These are phyloP conservation scores for Crucibulum laeve DNA, from an alignment of 768 basidiomycete genomes.

Conservation along the genomic window DNA sequence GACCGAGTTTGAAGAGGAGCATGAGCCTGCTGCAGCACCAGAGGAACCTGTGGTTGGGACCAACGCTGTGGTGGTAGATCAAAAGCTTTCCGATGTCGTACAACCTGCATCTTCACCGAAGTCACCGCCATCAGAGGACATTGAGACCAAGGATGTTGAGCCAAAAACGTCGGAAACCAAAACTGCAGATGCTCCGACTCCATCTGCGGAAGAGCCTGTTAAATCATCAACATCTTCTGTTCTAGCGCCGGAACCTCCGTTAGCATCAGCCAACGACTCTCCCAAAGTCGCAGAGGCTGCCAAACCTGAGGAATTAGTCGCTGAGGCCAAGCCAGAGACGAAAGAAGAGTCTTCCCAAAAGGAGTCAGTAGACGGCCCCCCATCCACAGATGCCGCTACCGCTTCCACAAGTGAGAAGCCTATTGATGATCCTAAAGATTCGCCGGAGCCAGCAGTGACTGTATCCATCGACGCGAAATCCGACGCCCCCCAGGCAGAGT, in stretches of 20 bases:
- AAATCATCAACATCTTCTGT: too few relatives aligned
- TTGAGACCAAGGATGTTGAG: background rate
- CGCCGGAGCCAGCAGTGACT: background rate
- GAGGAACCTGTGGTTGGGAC: background rate
- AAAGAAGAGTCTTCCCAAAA: background rate
- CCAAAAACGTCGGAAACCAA: background rate
- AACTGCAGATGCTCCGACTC: background rate
- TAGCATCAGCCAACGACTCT: too few relatives aligned
- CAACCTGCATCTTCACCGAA: background rate
- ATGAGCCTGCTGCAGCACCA: background rate
- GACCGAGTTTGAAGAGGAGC: constrained; percentile 18
- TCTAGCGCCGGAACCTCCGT: too few relatives aligned
- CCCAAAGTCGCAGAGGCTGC: too few relatives aligned
- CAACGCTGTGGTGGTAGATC: background rate
- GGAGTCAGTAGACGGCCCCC: background rate
- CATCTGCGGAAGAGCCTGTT: background rate
- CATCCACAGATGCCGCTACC: background rate
- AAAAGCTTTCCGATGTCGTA: background rate
- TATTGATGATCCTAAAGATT: background rate
- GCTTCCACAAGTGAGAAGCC: background rate
- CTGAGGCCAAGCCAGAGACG: background rate
- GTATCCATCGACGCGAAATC: background rate
- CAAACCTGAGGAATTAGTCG: too few relatives aligned
- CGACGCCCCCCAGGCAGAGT: background rate
- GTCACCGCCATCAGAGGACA: too few relatives aligned